Percentiles rank a stretch among this genome's conserved stretches.
Conservation (phyloP, 2,329 filamentous ascomycete species). For the Diplodia seriata region DNA sequence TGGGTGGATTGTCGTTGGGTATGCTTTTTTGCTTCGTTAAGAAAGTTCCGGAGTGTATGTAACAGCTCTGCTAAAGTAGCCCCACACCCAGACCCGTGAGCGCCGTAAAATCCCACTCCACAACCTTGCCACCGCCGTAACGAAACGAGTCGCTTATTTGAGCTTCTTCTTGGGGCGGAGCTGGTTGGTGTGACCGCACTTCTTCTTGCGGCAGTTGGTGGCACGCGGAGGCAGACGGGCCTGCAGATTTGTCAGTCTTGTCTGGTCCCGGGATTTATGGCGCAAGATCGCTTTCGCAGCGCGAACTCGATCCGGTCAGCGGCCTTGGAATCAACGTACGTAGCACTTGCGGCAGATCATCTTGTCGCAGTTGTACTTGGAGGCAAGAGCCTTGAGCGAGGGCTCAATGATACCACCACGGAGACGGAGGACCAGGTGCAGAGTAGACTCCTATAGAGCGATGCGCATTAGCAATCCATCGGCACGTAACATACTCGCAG, state of each 20-base stretch:
- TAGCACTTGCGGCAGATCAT: constrained; percentile 99
- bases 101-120: constrained; percentile 35
- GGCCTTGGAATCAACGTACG: constrained; percentile 63
- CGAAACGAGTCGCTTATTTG: constrained; percentile 72
- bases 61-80: constrained; percentile 33
- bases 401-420: constrained; percentile 98
- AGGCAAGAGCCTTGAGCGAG: constrained; percentile 95
- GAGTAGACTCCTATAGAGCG: constrained; percentile 81
- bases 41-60: constrained; percentile 31
- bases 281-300: background rate
- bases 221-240: constrained; percentile 93
- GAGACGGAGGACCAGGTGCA: constrained; percentile 97
- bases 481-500: background rate
- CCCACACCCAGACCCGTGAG: constrained; percentile 27
- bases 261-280: background rate
- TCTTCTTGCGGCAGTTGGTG: constrained; percentile 99
- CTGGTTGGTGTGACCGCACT: constrained; percentile 99
- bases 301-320: background rate
- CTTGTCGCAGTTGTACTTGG: constrained; percentile 99
- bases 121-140: constrained; percentile 39
- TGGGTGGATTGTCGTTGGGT: constrained; percentile 22
- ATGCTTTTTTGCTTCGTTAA: constrained; percentile 32
- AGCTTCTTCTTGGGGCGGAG: constrained; percentile 99
- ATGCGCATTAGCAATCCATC: constrained; percentile 32
- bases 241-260: constrained; percentile 42